Evolutionary conservation across 202 grass and related monocot species (phyloP).

Genomic region (Setaria italica): DNA sequence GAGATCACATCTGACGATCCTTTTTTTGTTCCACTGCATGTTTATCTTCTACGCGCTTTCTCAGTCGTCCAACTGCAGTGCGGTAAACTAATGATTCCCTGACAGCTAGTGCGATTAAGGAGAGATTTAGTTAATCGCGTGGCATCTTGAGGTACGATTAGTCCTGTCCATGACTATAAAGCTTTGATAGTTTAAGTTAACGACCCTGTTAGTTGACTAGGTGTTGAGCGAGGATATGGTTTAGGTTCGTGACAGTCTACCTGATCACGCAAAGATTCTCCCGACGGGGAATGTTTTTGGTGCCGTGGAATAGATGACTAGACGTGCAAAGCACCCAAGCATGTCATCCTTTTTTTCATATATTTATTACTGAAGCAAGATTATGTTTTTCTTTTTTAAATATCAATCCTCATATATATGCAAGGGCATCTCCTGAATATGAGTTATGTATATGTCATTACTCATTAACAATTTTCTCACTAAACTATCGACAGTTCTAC

Average conservation of each 20-base stretch:
- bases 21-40: too few relatives aligned
- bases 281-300: neutral
- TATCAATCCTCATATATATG: neutral
- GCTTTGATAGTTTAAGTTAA: conserved; percentile 10
- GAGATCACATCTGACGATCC: neutral
- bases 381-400: neutral
- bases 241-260: neutral
- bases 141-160: conserved; percentile 3
- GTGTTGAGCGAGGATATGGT: neutral
- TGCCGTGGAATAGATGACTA: neutral
- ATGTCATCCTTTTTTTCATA: neutral
- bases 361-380: neutral
- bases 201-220: neutral
- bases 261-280: neutral
- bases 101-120: neutral
- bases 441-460: neutral
- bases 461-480: neutral
- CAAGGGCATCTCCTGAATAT: neutral
- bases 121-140: neutral
- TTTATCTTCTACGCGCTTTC: neutral
- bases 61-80: neutral
- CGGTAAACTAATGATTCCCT: neutral
- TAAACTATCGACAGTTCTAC: neutral
- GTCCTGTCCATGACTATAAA: conserved; percentile 5
- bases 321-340: neutral